These are phyloP conservation scores for Coemansia sp. DNA, from an alignment of 192 early-diverging fungal species.

Conservation along the genomic window DNA sequence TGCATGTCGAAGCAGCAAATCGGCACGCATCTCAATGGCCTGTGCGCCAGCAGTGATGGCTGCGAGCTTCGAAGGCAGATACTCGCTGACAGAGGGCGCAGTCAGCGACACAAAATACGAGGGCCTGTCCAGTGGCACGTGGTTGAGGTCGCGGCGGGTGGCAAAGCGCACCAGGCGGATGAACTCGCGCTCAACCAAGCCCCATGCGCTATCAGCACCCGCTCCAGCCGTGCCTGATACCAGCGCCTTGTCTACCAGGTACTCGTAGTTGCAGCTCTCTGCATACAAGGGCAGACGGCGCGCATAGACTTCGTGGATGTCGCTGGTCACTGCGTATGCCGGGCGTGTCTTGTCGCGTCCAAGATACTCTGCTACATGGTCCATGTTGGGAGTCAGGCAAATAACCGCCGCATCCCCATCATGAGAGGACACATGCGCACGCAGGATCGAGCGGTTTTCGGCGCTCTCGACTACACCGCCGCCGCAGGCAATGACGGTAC, in stretches of 20 bases:
- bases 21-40: conserved; percentile 90
- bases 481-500: conserved; percentile 83
- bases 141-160: conserved; percentile 49
- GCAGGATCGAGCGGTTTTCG: conserved; percentile 65
- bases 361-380: conserved; percentile 78
- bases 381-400: conserved; percentile 73
- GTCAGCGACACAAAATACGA: conserved; percentile 90
- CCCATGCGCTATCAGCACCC: conserved; percentile 60
- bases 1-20: conserved; percentile 62
- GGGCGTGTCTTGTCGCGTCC: conserved; percentile 79
- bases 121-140: conserved; percentile 39
- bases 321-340: conserved; percentile 66
- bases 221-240: conserved; percentile 12
- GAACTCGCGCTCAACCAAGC: conserved; percentile 74
- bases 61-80: conserved; percentile 57
- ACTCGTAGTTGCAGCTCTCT: conserved; percentile 80
- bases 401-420: conserved; percentile 63
- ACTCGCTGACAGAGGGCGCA: conserved; percentile 58
- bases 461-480: conserved; percentile 91
- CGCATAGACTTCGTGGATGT: conserved; percentile 75
- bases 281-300: conserved; percentile 74
- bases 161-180: conserved; percentile 66
- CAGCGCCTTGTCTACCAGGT: conserved; percentile 60
- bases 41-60: conserved; percentile 75
- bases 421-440: conserved; percentile 53